These are phyloP conservation scores for Suillus placidus DNA, from an alignment of 768 basidiomycete species.

Conservation along the genomic window DNA sequence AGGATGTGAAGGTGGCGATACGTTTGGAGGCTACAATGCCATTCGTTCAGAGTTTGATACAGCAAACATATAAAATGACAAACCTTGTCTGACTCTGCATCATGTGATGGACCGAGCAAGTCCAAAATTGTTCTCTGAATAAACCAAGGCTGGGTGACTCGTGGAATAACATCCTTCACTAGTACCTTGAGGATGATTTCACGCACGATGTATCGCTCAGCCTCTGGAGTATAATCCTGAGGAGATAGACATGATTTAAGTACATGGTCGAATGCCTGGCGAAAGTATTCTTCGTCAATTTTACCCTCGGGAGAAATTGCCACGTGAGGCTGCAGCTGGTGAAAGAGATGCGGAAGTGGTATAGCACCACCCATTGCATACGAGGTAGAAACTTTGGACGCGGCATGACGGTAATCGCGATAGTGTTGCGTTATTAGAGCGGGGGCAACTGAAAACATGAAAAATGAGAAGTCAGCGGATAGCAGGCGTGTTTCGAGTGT, in stretches of 20 bases:
- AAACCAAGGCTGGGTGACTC: constrained; percentile 89
- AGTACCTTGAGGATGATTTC: constrained; percentile 84
- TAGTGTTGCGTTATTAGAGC: constrained; percentile 74
- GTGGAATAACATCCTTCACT: constrained; percentile 65
- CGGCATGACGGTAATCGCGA: constrained; percentile 73
- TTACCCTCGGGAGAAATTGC: constrained; percentile 68
- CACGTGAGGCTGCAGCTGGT: constrained; percentile 83
- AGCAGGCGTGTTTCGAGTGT: constrained; percentile 60
- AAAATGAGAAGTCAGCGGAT: constrained; percentile 56
- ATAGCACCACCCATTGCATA: constrained; percentile 71
- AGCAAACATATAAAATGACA: not conserved
- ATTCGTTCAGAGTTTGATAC: constrained; percentile 6
- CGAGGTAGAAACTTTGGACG: constrained; percentile 61
- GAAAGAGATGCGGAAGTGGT: constrained; percentile 69
- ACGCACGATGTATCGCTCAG: constrained; percentile 81
- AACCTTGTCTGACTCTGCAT: constrained; percentile 26
- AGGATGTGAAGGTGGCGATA: constrained; percentile 30
- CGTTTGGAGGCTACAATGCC: constrained; percentile 20
- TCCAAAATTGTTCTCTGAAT: constrained; percentile 71
- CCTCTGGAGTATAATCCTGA: constrained; percentile 71
- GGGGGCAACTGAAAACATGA: constrained; percentile 67
- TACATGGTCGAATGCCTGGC: constrained; percentile 77
- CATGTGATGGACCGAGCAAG: constrained; percentile 54
- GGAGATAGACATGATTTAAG: constrained; percentile 72
- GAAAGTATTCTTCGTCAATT: constrained; percentile 75